Percentiles rank a stretch among this genome's conserved stretches.
phyloP scores from a whole-genome alignment of 2,329 filamentous ascomycete genomes.

The Spiromastix sp. region DNA sequence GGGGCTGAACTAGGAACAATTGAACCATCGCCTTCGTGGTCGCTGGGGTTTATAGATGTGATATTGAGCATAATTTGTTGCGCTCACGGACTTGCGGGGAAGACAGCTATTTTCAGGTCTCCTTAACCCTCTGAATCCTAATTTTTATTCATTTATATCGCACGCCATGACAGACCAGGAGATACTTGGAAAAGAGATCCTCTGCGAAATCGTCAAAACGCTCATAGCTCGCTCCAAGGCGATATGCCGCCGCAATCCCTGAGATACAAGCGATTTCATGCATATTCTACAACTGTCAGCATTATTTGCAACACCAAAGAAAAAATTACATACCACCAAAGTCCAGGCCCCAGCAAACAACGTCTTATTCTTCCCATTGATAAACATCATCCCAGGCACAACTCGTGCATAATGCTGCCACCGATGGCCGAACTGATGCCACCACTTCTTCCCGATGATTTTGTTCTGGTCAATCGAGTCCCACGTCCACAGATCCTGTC shows the following conservation, averaged over 20 bases:
- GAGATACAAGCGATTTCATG: constrained; percentile 62
- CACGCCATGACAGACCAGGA: constrained; percentile 12
- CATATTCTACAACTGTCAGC: constrained; percentile 29
- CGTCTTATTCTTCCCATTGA: constrained; percentile 56
- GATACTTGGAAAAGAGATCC: constrained; percentile 24
- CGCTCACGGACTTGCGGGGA: too few relatives aligned
- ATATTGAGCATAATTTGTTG: too few relatives aligned
- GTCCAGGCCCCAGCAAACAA: constrained; percentile 59
- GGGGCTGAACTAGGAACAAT: too few relatives aligned
- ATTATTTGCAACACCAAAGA: not conserved
- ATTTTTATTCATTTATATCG: too few relatives aligned
- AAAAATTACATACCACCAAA: constrained; percentile 45
- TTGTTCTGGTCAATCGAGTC: constrained; percentile 46
- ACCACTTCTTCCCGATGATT: constrained; percentile 51
- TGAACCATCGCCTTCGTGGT: too few relatives aligned
- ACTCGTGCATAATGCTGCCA: constrained; percentile 52
- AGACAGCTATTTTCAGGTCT: too few relatives aligned
- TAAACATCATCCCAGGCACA: constrained; percentile 61
- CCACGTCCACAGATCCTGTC: constrained; percentile 48
- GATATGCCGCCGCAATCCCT: constrained; percentile 60
- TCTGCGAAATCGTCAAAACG: constrained; percentile 23
- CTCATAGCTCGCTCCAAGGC: constrained; percentile 53
- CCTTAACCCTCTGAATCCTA: too few relatives aligned
- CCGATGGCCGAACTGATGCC: constrained; percentile 52
- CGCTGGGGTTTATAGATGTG: too few relatives aligned